Conservation (phyloP, 306 rosid species). For the Rubus idaeus region DNA sequence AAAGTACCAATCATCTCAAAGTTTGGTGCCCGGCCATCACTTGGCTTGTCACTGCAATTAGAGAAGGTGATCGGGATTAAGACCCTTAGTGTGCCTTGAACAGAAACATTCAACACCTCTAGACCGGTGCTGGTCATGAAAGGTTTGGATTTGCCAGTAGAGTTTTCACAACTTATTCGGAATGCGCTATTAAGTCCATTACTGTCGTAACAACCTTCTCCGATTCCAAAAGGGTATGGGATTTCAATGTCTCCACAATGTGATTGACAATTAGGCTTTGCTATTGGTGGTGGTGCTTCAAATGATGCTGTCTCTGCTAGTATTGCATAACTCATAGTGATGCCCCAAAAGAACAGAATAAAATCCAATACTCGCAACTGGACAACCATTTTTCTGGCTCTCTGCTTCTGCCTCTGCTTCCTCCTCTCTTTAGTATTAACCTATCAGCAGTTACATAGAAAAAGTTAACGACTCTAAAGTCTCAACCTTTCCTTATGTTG, state of each 20-base stretch:
- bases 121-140: neutral
- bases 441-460: neutral
- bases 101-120: neutral
- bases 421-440: neutral
- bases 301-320: neutral
- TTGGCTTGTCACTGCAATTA: neutral
- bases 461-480: neutral
- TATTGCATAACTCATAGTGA: neutral
- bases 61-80: neutral
- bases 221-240: constrained; percentile 25
- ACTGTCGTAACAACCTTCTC: neutral
- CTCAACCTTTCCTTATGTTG: neutral
- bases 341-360: neutral
- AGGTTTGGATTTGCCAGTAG: neutral
- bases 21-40: neutral
- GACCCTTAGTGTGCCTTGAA: neutral
- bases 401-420: neutral
- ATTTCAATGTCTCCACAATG: neutral
- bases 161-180: neutral
- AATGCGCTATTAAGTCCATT: neutral
- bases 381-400: neutral
- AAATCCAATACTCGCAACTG: neutral
- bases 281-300: neutral
- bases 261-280: constrained; percentile 9
- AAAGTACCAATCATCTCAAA: neutral